Conservation (phyloP, 345 rosid species). For the Aquilaria sinensis region DNA sequence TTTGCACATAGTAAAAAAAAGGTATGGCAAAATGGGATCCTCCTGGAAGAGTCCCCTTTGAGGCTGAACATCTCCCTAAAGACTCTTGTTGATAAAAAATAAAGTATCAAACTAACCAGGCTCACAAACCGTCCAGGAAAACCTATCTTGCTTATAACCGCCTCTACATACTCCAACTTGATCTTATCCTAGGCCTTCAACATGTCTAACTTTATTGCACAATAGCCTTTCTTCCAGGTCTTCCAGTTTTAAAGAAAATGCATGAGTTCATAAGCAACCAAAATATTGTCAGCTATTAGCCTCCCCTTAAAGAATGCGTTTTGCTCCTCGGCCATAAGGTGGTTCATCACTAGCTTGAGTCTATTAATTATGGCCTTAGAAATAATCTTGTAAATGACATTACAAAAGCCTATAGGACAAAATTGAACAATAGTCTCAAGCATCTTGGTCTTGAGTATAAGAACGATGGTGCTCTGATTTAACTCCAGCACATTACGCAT, state of each 20-base stretch:
- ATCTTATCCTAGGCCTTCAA: not conserved
- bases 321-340: not conserved
- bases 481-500: not conserved
- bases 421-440: not conserved
- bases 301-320: not conserved
- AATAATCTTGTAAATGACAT: too few species aligned
- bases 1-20: too few species aligned
- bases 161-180: too few species aligned
- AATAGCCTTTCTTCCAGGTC: not conserved
- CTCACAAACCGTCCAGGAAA: too few species aligned
- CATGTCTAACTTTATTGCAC: not conserved
- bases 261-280: not conserved
- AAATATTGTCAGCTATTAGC: not conserved
- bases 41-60: not conserved
- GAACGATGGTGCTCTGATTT: not conserved
- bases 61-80: not conserved
- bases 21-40: not conserved
- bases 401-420: too few species aligned
- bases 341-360: too few species aligned
- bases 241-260: not conserved
- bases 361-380: too few species aligned
- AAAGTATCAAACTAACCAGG: too few species aligned
- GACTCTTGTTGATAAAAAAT: too few species aligned
- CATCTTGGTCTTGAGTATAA: not conserved
- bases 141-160: too few species aligned